Percentiles rank a stretch among this genome's conserved stretches.
Conservation (phyloP, 305 asterid species). For the Ruellia speciosa region DNA sequence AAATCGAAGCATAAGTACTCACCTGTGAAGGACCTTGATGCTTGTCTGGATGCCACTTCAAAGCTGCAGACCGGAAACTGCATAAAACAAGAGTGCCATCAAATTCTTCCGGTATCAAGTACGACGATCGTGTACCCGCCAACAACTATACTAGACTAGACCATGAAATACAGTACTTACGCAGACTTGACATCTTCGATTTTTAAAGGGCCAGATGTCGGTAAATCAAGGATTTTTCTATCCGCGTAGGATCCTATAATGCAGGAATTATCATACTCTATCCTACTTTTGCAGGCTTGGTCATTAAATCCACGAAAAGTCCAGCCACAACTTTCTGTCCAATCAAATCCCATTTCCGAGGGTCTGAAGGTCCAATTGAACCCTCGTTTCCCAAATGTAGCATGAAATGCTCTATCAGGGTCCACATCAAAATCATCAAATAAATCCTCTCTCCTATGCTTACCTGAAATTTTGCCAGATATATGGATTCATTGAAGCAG, state of each 20-base stretch:
- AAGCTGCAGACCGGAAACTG: slow-evolving; percentile 76
- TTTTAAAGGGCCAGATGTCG: slow-evolving; percentile 58
- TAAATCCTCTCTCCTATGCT: slow-evolving; percentile 29
- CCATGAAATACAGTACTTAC: slow-evolving; percentile 39
- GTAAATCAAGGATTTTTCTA: slow-evolving; percentile 67
- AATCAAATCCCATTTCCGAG: slow-evolving; percentile 36
- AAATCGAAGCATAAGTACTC: not conserved
- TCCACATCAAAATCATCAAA: slow-evolving; percentile 38
- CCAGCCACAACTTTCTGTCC: slow-evolving; percentile 37
- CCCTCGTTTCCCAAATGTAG: slow-evolving; percentile 47
- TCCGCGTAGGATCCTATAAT: slow-evolving; percentile 38
- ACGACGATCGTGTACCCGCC: not conserved
- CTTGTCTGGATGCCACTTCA: slow-evolving; percentile 97
- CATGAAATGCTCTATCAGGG: slow-evolving; percentile 40
- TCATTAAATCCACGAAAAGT: slow-evolving; percentile 30
- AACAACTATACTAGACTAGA: not conserved
- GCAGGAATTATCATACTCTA: slow-evolving; percentile 26
- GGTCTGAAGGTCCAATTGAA: slow-evolving; percentile 44
- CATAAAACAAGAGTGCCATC: slow-evolving; percentile 21
- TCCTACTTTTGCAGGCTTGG: slow-evolving; percentile 29
- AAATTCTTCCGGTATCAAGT: not conserved
- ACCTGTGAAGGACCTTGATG: slow-evolving; percentile 77
- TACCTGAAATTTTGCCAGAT: slow-evolving; percentile 33
- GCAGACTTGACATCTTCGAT: slow-evolving; percentile 82
- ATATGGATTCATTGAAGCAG: too few species aligned